A percentile compares a stretch with the other conserved stretches of the same genome.
Conservation (phyloP, 495 filamentous ascomycete species). For the Penicillium daleae region DNA sequence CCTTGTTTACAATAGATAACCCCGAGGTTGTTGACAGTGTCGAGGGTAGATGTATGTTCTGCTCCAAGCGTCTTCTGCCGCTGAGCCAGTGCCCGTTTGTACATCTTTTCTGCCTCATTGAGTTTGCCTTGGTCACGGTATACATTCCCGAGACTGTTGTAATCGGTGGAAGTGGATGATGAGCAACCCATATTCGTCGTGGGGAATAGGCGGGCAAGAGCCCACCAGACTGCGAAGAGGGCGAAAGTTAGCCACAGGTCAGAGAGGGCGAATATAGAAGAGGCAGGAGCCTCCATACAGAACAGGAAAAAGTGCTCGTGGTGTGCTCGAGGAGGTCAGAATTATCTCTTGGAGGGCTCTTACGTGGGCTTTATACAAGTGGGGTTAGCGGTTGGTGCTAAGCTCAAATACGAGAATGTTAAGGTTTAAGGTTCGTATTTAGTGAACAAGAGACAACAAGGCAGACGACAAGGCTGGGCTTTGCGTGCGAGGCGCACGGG, state of each 20-base stretch:
- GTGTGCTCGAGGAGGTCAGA: background rate
- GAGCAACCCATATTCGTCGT: background rate
- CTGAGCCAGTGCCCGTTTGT: background rate
- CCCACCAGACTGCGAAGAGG: background rate
- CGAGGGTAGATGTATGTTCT: background rate
- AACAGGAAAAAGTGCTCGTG: background rate
- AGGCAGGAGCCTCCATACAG: background rate
- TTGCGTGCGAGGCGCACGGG: background rate
- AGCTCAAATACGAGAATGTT: background rate
- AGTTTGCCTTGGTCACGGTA: background rate
- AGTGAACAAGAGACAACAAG: background rate
- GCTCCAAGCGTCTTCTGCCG: background rate
- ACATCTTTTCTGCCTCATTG: constrained; percentile 24
- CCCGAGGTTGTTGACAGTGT: constrained; percentile 5
- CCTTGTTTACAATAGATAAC: constrained; percentile 19
- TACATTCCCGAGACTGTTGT: background rate
- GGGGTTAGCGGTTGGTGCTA: background rate
- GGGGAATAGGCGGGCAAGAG: background rate
- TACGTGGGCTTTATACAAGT: background rate
- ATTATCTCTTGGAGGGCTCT: background rate
- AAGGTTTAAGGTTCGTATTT: background rate
- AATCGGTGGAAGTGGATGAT: background rate
- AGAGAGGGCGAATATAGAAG: background rate
- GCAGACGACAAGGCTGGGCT: no score
- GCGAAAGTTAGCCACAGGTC: background rate